Conservation (phyloP, 306 rosid genomes). For the Pyrus bretschneideri region DNA sequence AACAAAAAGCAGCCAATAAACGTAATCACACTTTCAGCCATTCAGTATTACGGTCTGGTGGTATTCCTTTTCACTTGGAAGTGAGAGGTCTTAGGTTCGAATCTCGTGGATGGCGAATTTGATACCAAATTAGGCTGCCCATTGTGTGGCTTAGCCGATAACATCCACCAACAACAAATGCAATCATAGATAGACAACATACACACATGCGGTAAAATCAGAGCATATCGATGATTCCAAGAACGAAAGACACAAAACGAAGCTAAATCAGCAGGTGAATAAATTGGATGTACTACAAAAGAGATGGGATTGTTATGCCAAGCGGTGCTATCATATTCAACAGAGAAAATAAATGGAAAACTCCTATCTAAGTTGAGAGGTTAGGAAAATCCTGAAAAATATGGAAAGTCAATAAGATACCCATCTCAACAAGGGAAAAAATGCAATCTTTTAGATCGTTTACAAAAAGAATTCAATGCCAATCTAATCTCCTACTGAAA, state of each 20-base stretch:
- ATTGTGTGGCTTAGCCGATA: background rate
- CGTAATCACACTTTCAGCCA: background rate
- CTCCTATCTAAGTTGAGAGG: conserved; percentile 1
- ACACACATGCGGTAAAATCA: background rate
- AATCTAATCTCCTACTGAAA: background rate
- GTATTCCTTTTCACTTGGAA: too few relatives aligned
- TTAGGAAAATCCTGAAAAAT: background rate
- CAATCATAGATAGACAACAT: background rate
- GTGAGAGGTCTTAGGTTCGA: too few relatives aligned
- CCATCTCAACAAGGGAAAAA: background rate
- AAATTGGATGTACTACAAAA: background rate
- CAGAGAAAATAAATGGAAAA: background rate
- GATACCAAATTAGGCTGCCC: too few relatives aligned
- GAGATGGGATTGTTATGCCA: background rate
- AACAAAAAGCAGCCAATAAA: background rate
- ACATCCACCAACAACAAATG: background rate
- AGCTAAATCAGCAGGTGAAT: background rate
- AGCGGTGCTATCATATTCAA: background rate
- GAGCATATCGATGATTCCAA: background rate
- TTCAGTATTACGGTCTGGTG: too few relatives aligned
- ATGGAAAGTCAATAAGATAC: conserved; percentile 4
- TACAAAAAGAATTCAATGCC: conserved; percentile 7
- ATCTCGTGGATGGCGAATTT: too few relatives aligned
- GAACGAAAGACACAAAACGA: background rate
- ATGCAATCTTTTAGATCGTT: background rate